Percentiles rank a stretch among this genome's conserved stretches.
phyloP scores from a whole-genome alignment of 106 monocot genomes.

The Dendrobium chrysotoxum region DNA sequence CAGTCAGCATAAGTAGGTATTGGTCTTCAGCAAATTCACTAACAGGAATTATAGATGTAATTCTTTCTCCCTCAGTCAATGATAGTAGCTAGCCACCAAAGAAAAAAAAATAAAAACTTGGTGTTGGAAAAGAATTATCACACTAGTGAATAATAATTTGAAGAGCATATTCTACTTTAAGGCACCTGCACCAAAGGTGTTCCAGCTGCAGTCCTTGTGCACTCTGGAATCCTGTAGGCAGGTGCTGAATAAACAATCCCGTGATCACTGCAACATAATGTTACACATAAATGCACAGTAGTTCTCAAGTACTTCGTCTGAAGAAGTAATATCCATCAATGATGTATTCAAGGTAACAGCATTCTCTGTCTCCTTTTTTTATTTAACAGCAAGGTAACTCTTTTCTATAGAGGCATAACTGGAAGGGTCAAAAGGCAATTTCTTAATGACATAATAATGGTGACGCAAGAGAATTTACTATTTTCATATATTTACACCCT shows the following conservation, averaged over 20 bases:
- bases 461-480: not conserved
- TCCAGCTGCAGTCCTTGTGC: slow-evolving; percentile 81
- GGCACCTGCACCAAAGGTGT: slow-evolving; percentile 84
- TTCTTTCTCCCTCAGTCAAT: slow-evolving; percentile 83
- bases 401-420: not conserved
- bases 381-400: not conserved
- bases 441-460: not conserved
- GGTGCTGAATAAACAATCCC: slow-evolving; percentile 94
- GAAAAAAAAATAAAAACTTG: not conserved
- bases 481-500: not conserved
- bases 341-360: not conserved
- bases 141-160: not conserved
- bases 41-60: slow-evolving; percentile 95
- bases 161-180: not conserved
- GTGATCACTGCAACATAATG: slow-evolving; percentile 57
- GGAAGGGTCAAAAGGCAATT: not conserved
- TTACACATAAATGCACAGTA: not conserved
- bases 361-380: not conserved
- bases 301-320: not conserved
- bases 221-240: slow-evolving; percentile 94
- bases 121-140: slow-evolving; percentile 5
- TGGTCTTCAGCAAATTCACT: slow-evolving; percentile 88
- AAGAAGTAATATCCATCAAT: not conserved
- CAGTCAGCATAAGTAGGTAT: slow-evolving; percentile 82
- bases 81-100: slow-evolving; percentile 54